phyloP scores from a whole-genome alignment of 1,139 yeast genomes.

The Scheffersomyces stambukii region DNA sequence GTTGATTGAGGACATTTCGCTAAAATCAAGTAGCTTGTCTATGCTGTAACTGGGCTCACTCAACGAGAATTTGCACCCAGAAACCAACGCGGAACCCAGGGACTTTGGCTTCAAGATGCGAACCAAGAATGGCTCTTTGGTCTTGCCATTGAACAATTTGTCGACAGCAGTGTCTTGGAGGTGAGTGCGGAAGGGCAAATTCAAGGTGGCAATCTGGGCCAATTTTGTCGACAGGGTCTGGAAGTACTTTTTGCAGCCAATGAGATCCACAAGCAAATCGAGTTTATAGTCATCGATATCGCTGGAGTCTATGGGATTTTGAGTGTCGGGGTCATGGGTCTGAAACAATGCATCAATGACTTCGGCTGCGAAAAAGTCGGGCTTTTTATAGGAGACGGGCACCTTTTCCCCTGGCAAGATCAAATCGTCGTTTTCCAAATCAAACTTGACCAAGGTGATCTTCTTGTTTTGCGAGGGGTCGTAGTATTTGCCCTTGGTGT shows the following conservation, averaged over 20 bases:
- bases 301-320: conserved; percentile 14
- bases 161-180: conserved; percentile 12
- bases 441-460: conserved; percentile 30
- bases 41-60: conserved; percentile 33
- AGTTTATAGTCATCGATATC: conserved; percentile 28
- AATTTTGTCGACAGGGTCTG: conserved; percentile 27
- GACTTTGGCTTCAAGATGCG: conserved; percentile 38
- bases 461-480: conserved; percentile 19
- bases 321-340: conserved; percentile 15
- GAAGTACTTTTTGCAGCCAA: conserved; percentile 37
- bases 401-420: conserved; percentile 33
- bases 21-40: conserved; percentile 23
- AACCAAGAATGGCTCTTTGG: conserved; percentile 31
- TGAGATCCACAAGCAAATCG: conserved; percentile 38
- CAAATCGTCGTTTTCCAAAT: conserved; percentile 32
- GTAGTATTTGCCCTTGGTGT: conserved; percentile 17
- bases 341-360: conserved; percentile 32
- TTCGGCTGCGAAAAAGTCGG: conserved; percentile 38
- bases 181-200: conserved; percentile 28
- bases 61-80: conserved; percentile 33
- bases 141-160: conserved; percentile 22
- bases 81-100: conserved; percentile 27
- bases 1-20: conserved; percentile 17
- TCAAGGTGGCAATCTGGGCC: conserved; percentile 26
- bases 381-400: conserved; percentile 36